These are phyloP conservation scores for Lojkania enalia DNA, from an alignment of 2,329 filamentous ascomycete genomes.

Conservation along the genomic window DNA sequence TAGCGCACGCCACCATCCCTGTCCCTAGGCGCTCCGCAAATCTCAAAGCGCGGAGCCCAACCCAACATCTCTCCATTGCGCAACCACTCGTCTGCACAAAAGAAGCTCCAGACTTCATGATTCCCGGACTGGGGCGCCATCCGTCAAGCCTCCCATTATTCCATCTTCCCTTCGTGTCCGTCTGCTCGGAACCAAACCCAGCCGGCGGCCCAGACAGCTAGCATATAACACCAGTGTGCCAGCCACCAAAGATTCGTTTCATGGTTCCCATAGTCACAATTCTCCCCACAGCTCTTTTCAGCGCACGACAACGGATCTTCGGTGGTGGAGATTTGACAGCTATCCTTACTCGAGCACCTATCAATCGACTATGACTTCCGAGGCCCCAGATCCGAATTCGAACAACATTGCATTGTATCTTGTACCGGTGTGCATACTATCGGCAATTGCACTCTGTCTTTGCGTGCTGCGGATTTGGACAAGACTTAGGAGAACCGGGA, in stretches of 20 bases:
- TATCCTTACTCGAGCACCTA: not conserved
- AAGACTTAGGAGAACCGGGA: constrained; percentile 19
- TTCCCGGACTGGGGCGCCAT: not conserved
- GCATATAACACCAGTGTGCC: not conserved
- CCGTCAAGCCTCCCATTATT: not conserved
- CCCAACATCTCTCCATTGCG: not conserved
- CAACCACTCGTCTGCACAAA: not conserved
- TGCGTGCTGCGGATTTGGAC: constrained; percentile 27
- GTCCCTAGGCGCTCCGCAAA: not conserved
- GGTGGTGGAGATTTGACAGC: not conserved
- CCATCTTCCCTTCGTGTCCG: not conserved
- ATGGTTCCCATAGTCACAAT: too few species aligned
- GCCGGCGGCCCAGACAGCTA: not conserved
- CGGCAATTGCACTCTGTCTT: constrained; percentile 21
- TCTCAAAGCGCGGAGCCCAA: constrained; percentile 2
- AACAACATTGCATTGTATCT: constrained; percentile 26
- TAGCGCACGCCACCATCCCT: constrained; percentile 3
- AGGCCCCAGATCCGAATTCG: constrained; percentile 20
- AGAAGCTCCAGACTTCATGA: not conserved
- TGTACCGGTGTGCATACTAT: constrained; percentile 24
- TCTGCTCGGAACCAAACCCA: not conserved
- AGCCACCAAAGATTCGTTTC: not conserved
- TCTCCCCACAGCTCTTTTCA: too few species aligned
- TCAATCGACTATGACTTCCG: constrained; percentile 1
- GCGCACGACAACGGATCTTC: too few species aligned